Percentiles rank a stretch among this genome's conserved stretches.
Evolutionary conservation across 371 early-diverging fungal species (phyloP).

Genomic region (Zychaea mexicana): DNA sequence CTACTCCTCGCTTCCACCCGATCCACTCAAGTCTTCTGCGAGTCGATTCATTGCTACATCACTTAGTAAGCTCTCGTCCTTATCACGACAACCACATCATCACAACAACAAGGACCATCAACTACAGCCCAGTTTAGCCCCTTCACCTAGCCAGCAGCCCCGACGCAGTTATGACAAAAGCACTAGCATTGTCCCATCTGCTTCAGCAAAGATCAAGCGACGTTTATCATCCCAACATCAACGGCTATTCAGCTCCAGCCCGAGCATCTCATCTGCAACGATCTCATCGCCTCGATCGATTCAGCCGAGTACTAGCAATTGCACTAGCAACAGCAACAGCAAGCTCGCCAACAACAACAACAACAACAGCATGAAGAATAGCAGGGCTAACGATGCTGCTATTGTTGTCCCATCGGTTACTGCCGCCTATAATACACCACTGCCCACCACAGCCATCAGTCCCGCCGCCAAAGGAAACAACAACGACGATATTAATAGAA

Average conservation of each 20-base stretch:
- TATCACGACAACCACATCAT: slow-evolving; percentile 1
- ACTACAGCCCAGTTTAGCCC: neutral
- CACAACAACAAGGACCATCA: neutral
- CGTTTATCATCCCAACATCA: neutral
- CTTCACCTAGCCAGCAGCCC: too few relatives aligned
- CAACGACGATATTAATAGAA: neutral
- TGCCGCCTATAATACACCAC: too few relatives aligned
- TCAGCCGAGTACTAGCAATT: neutral
- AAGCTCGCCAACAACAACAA: too few relatives aligned
- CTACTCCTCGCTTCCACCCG: neutral
- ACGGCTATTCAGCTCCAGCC: neutral
- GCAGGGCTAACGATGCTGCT: too few relatives aligned
- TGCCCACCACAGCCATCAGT: neutral
- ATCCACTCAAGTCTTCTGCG: slow-evolving; percentile 9
- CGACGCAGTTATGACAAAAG: neutral
- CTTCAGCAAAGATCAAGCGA: neutral
- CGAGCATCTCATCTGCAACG: neutral
- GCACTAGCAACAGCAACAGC: too few relatives aligned
- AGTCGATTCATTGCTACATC: slow-evolving; percentile 16
- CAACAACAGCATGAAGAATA: too few relatives aligned
- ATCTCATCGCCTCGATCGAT: neutral
- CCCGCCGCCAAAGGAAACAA: neutral
- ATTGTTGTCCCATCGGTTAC: neutral
- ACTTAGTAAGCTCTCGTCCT: slow-evolving; percentile 7
- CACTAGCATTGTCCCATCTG: neutral